These are phyloP conservation scores for Populus tremula DNA, from an alignment of 345 rosid genomes.

Conservation along the genomic window DNA sequence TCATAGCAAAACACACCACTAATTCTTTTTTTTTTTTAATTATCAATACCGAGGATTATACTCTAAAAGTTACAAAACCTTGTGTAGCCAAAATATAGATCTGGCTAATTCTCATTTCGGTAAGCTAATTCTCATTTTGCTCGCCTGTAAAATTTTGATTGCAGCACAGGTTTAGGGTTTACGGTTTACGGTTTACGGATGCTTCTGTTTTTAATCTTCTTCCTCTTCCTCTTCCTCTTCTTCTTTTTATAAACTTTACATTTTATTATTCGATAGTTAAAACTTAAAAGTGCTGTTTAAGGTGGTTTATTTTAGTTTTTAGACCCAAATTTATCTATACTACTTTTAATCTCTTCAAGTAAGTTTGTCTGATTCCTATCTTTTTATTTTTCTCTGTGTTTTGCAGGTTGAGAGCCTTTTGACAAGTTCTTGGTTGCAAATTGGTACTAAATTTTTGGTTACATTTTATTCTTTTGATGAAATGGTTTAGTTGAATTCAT, in stretches of 20 bases:
- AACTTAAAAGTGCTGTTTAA: background rate
- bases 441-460: background rate
- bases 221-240: no score
- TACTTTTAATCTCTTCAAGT: background rate
- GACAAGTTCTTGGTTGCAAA: conserved; percentile 6
- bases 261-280: no score
- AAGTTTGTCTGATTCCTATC: background rate
- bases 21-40: no score
- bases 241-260: no score
- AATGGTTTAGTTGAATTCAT: background rate
- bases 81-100: no score
- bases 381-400: background rate
- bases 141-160: background rate
- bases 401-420: conserved; percentile 15
- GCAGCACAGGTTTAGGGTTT: background rate
- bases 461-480: background rate
- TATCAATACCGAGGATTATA: no score
- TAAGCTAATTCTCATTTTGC: background rate
- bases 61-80: no score
- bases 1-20: no score
- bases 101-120: background rate
- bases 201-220: background rate
- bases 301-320: background rate
- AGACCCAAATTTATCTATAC: background rate
- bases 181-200: conserved; percentile 1